A percentile compares a stretch with the other conserved stretches of the same genome.
Evolutionary conservation across 2,329 filamentous ascomycete genomes (phyloP).

Genomic region (Seiridium cupressi): DNA sequence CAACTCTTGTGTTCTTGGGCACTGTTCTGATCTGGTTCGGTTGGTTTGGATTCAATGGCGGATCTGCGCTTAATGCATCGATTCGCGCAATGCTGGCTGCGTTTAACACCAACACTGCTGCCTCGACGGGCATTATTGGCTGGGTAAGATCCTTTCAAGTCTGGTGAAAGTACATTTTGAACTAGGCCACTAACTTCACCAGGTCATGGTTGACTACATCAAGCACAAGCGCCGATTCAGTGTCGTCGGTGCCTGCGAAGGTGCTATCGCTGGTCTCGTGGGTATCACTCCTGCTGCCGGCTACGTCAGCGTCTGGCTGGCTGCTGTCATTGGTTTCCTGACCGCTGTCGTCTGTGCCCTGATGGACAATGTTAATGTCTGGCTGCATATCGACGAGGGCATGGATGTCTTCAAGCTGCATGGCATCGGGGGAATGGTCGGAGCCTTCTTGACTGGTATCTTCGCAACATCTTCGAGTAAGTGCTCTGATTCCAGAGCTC

Average conservation of each 20-base stretch:
- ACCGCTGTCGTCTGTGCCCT: constrained; percentile 40
- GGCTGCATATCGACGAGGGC: constrained; percentile 47
- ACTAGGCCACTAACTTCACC: neutral
- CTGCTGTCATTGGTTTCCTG: constrained; percentile 49
- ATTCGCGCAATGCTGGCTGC: constrained; percentile 53
- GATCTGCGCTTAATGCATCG: constrained; percentile 47
- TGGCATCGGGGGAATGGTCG: constrained; percentile 57
- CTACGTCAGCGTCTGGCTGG: constrained; percentile 50
- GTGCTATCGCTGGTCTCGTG: constrained; percentile 55
- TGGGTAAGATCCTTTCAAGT: constrained; percentile 36
- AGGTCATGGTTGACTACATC: constrained; percentile 45
- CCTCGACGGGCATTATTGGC: constrained; percentile 49
- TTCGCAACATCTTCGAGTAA: constrained; percentile 43
- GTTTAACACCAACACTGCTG: constrained; percentile 59
- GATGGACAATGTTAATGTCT: constrained; percentile 7
- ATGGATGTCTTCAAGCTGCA: constrained; percentile 61
- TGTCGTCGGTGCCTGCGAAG: constrained; percentile 50
- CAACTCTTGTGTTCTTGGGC: constrained; percentile 61
- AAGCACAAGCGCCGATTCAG: constrained; percentile 45
- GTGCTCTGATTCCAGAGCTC: neutral
- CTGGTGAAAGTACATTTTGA: neutral
- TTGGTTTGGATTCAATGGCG: constrained; percentile 55
- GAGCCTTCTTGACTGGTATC: constrained; percentile 55
- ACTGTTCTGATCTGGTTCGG: constrained; percentile 66
- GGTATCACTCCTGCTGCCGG: constrained; percentile 59